Percentiles rank a stretch among this genome's conserved stretches.
Conservation (phyloP, 2,329 filamentous ascomycete genomes). For the Septoria petroselini region DNA sequence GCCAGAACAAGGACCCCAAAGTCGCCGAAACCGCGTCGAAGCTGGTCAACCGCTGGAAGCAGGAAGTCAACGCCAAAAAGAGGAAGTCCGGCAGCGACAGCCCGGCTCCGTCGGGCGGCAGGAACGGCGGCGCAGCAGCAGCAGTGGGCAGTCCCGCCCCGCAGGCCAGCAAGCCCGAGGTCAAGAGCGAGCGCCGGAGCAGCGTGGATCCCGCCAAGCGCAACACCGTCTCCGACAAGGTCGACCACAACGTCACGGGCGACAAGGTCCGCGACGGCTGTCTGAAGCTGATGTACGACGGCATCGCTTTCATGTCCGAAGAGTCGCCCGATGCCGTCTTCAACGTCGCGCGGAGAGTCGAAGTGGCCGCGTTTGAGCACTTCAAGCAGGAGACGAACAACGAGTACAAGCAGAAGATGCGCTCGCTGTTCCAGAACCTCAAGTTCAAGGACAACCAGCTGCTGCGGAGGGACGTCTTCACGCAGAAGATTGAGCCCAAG, state of each 20-base stretch:
- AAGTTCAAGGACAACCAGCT: constrained; percentile 85
- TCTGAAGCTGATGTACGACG: constrained; percentile 90
- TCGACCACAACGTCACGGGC: constrained; percentile 73
- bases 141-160: constrained; percentile 42
- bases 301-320: constrained; percentile 69
- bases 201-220: constrained; percentile 70
- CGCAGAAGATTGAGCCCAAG: constrained; percentile 67
- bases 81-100: constrained; percentile 42
- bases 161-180: constrained; percentile 45
- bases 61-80: constrained; percentile 61
- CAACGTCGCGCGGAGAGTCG: constrained; percentile 64
- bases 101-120: constrained; percentile 43
- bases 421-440: constrained; percentile 89
- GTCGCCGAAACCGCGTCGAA: constrained; percentile 74
- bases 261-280: constrained; percentile 75
- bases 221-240: constrained; percentile 74
- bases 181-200: constrained; percentile 42
- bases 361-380: constrained; percentile 68
- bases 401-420: constrained; percentile 82
- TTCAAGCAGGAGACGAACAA: constrained; percentile 67
- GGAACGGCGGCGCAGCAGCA: constrained; percentile 39
- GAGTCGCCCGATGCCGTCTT: constrained; percentile 65
- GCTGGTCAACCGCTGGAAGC: constrained; percentile 85
- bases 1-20: constrained; percentile 69
- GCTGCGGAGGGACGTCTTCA: constrained; percentile 72